phyloP scores from a whole-genome alignment of 148 eudicot genomes.

The Silene conica region DNA sequence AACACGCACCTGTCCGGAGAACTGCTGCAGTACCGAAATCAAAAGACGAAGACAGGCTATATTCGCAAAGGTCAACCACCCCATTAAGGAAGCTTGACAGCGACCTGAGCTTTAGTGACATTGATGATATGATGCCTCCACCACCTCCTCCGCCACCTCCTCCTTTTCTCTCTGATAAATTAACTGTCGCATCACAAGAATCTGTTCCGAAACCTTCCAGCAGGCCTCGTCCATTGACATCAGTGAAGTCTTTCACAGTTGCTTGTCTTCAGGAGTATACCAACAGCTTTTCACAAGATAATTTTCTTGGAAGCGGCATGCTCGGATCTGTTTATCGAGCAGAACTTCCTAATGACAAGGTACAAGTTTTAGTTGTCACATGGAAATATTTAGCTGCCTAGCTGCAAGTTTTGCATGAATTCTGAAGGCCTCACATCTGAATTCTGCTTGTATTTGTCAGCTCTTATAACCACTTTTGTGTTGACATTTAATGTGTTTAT shows the following conservation, averaged over 20 bases:
- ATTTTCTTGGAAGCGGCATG: constrained; percentile 84
- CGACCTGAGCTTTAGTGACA: constrained; percentile 58
- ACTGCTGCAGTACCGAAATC: constrained; percentile 40
- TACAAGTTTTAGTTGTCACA: constrained; percentile 20
- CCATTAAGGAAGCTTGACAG: constrained; percentile 45
- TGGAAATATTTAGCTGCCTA: neutral
- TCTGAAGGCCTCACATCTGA: neutral
- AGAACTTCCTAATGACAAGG: constrained; percentile 80
- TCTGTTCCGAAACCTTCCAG: constrained; percentile 35
- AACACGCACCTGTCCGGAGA: constrained; percentile 39
- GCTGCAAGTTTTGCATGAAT: neutral
- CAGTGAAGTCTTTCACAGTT: constrained; percentile 76
- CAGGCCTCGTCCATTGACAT: constrained; percentile 51
- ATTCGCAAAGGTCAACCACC: constrained; percentile 39
- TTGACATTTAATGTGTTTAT: neutral
- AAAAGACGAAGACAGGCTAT: constrained; percentile 35
- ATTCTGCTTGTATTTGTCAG: neutral
- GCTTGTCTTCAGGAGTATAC: constrained; percentile 93
- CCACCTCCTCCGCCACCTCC: constrained; percentile 59
- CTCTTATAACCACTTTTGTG: neutral
- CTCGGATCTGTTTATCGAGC: constrained; percentile 86
- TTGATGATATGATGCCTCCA: constrained; percentile 56
- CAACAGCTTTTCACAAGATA: constrained; percentile 92
- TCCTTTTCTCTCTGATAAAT: constrained; percentile 37
- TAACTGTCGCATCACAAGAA: constrained; percentile 42